A percentile compares a stretch with the other conserved stretches of the same genome.
Conservation (phyloP, 257 asterid genomes). For the Solanum appendiculatum region DNA sequence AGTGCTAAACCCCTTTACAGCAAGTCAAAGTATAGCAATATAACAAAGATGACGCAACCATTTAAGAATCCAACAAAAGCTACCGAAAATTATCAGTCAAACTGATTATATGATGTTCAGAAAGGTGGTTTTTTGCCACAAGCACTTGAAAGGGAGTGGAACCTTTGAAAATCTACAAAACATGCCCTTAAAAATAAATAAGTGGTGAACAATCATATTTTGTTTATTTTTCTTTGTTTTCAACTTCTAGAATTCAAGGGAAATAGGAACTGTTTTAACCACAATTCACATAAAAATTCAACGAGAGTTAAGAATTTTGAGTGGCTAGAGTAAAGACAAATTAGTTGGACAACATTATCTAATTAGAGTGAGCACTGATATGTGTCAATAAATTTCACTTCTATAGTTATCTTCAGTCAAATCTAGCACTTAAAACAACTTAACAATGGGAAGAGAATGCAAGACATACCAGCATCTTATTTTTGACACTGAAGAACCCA, state of each 20-base stretch:
- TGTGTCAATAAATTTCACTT: neutral
- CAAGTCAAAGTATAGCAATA: neutral
- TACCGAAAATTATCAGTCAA: neutral
- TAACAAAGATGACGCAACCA: neutral
- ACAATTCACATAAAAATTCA: neutral
- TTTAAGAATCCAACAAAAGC: neutral
- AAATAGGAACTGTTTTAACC: neutral
- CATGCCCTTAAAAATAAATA: neutral
- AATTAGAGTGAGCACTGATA: neutral
- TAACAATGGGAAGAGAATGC: neutral
- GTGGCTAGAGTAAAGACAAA: neutral
- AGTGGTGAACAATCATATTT: neutral
- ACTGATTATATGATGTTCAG: neutral
- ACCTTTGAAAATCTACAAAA: neutral
- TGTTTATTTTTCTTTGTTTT: neutral
- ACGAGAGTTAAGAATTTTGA: neutral
- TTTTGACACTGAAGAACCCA: constrained; percentile 65
- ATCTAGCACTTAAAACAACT: neutral
- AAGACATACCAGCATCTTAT: constrained; percentile 73
- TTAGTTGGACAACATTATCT: neutral
- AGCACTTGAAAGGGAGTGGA: neutral
- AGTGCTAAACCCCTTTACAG: neutral
- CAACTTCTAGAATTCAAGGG: neutral
- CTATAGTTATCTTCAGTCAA: neutral
- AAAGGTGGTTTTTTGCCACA: neutral